Evolutionary conservation across 306 rosid species (phyloP), one percentile per base, ranked within the genome.

Genomic region (Lithocarpus polystachyus): DNA sequence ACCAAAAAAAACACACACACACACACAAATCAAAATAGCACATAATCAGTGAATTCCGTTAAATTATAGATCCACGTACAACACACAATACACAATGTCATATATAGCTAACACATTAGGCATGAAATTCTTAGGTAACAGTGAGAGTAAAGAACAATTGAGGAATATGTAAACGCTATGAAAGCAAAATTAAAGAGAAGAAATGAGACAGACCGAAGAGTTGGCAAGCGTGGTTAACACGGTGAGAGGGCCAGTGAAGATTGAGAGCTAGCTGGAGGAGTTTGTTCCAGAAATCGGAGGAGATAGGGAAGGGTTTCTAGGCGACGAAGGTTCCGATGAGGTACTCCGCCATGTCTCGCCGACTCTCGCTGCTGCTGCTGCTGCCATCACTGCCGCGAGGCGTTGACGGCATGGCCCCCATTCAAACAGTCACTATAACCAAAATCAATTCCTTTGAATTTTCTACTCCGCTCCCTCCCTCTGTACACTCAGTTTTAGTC

Each of bases 201-300:
- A 48, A 10, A 12, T 3, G 17, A 48, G 17, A 48, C 5, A 48
- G 4, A 48, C 98, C 97, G 18, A 96, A 87, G 31, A 90, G 89
- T 89, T 91, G 90, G 87, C 97, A 93, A 76, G 99, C 98, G 81
- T 93, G 83, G 35, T 69, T 87, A 83, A 93, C 97, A 68, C 91
- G 93, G 71, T 91, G 56, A 56, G 90, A 56, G 20, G 93, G 89
- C 98, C 98, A 96, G 37, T 87, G 91, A 56, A 91, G 88, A 78
- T 87, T 82, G 83, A 90, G 89, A 76, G 98, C 93, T 76, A 90
- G 91, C 84, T 96, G 93, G 33, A 93, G 89, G 83, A 96, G 83
- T 82, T 93, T 91, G 86, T 87, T 88, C 99, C 98, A 96, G 88
- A 89, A 93, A 84, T 93, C 98, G 2, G 98, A 96, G 62, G 98